A percentile compares a stretch with the other conserved stretches of the same genome.
phyloP scores from a whole-genome alignment of 495 filamentous ascomycete genomes.

The Trichocladium uniseriatum region DNA sequence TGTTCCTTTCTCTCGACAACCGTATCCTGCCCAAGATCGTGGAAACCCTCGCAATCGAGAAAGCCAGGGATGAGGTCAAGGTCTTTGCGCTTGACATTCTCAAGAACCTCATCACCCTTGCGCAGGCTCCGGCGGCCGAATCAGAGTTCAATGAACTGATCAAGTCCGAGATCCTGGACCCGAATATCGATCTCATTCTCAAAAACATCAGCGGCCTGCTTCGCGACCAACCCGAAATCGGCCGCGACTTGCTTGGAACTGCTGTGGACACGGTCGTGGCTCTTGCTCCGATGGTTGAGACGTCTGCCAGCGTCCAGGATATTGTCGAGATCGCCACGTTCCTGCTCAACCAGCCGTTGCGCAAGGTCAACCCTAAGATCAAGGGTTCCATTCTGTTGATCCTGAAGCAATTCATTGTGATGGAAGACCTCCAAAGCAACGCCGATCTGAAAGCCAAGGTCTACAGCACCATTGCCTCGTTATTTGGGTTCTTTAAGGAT shows the following conservation, averaged over 20 bases:
- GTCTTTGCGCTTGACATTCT: conserved; percentile 71
- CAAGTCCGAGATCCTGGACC: conserved; percentile 52
- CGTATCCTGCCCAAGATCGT: conserved; percentile 58
- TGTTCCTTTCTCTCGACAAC: conserved; percentile 58
- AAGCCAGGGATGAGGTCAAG: conserved; percentile 82
- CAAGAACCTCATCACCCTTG: conserved; percentile 50
- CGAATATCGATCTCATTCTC: conserved; percentile 60
- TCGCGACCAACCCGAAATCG: conserved; percentile 44
- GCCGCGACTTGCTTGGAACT: conserved; percentile 61
- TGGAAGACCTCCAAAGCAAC: conserved; percentile 62
- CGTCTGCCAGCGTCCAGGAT: conserved; percentile 57
- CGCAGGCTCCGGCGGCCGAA: conserved; percentile 40
- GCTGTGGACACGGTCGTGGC: conserved; percentile 68
- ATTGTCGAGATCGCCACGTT: conserved; percentile 68
- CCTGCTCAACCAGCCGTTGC: conserved; percentile 73
- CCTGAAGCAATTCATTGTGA: conserved; percentile 53
- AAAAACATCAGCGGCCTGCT: conserved; percentile 58
- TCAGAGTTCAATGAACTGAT: conserved; percentile 53
- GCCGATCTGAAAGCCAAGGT: conserved; percentile 47
- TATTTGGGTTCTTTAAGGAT: conserved; percentile 84
- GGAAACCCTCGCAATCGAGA: conserved; percentile 60
- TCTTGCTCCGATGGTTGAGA: conserved; percentile 64
- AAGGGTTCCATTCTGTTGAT: conserved; percentile 74
- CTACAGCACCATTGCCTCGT: conserved; percentile 55
- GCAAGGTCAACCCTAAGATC: conserved; percentile 68